Evolutionary conservation across 768 basidiomycete species (phyloP).

Genomic region (Phylloporus sp.): DNA sequence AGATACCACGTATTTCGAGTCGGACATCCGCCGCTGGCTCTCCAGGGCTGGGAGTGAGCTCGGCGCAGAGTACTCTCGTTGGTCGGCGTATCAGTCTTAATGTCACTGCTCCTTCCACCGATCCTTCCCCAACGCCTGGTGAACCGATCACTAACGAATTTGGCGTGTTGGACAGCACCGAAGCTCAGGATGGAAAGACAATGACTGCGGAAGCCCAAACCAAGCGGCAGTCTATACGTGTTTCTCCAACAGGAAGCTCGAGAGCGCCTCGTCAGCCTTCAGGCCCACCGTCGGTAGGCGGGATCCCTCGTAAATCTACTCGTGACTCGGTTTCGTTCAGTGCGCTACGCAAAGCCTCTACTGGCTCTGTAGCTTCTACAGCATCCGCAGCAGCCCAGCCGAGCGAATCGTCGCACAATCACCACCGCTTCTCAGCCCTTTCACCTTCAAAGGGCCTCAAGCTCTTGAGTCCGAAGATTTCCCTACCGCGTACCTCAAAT

Average conservation of each 20-base stretch:
- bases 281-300: slow-evolving; percentile 39
- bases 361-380: slow-evolving; percentile 70
- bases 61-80: slow-evolving; percentile 42
- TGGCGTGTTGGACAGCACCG: slow-evolving; percentile 68
- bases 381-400: slow-evolving; percentile 47
- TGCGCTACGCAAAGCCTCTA: slow-evolving; percentile 76
- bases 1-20: slow-evolving; percentile 90
- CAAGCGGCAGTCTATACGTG: slow-evolving; percentile 55
- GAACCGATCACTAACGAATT: slow-evolving; percentile 63
- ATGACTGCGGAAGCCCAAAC: slow-evolving; percentile 30
- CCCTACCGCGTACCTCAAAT: slow-evolving; percentile 54
- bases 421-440: slow-evolving; percentile 73
- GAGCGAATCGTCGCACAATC: slow-evolving; percentile 37
- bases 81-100: slow-evolving; percentile 65
- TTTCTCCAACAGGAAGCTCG: slow-evolving; percentile 58
- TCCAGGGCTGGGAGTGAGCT: slow-evolving; percentile 60
- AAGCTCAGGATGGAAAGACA: slow-evolving; percentile 41
- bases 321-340: slow-evolving; percentile 78
- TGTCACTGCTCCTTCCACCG: slow-evolving; percentile 52
- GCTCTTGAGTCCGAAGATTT: slow-evolving; percentile 73
- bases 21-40: slow-evolving; percentile 71
- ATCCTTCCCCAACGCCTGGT: slow-evolving; percentile 54
- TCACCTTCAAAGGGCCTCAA: slow-evolving; percentile 84
- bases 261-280: slow-evolving; percentile 65
- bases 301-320: slow-evolving; percentile 58